Base-by-base conservation (phyloP, 352 stramenopile genomes). In the Globisporangium recalcitrans region DNA sequence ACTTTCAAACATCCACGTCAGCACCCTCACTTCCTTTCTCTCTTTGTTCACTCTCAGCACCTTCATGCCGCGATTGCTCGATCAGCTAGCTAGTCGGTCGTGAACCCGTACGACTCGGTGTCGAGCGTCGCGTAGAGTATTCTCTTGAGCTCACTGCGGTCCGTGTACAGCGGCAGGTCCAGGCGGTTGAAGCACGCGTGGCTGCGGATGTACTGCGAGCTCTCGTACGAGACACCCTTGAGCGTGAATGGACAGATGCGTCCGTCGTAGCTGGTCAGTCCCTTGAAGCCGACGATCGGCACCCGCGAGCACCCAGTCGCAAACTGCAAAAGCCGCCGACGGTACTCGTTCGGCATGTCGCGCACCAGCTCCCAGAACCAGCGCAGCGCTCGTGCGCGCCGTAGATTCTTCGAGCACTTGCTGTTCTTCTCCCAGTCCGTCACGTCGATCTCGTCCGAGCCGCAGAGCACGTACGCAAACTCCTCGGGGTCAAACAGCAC, bases 401-500 rank as follows among this genome's bases (percentile, higher is more conserved):
- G 52, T 22, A 79, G 53, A 53, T 72, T 77, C 53, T 64, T 71
- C 3, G 72, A 77, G 22, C 67, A 71, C 31, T 70, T 79, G 47
- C 91, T 97, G 57, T 98, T 68, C 7, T 62, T 63, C 70, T 93
- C 87, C 96, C 96, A 99, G 72, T 99, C 96, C 22, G 93, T 73
- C 54, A 98, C 91, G 49, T 98, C 87, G 64, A 98, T 98, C 52
- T 83, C 78, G 19, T 96, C 90, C 44, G 97, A 73, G 24, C 95
- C 95, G 58, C 92, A 98, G 64, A 98, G 79, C 13, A 98, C 62
- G 38, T 98, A 79, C 67, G 98, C 93, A 4, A 98, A 69, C 75
- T 98, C 94, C 72, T 98, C 88, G 58, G 92, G 96, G 68, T 98
- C 95, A 68, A 98, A 98, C 9, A 98, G 81, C 34, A 91, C 89